Conservation (phyloP, 2,329 filamentous ascomycete species). For the Ophiostoma novo-ulmi region DNA sequence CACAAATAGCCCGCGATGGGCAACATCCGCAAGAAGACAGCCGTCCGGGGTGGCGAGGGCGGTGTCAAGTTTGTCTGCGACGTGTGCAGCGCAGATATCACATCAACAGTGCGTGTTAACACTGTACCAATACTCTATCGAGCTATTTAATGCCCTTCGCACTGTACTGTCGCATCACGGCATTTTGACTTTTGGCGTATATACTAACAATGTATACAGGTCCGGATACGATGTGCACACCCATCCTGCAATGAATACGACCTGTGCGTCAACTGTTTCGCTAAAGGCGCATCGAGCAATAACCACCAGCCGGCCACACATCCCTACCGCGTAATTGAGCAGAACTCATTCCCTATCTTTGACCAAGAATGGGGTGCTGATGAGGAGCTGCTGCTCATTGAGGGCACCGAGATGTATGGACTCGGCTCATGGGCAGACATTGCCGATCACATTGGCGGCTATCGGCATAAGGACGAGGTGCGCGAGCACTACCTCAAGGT, state of each 20-base stretch:
- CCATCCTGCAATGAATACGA: conserved; percentile 86
- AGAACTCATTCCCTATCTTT: conserved; percentile 97
- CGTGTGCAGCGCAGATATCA: conserved; percentile 93
- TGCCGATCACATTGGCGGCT: conserved; percentile 95
- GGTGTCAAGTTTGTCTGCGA: conserved; percentile 97
- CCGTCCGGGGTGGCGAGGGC: conserved; percentile 75
- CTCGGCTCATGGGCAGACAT: conserved; percentile 97
- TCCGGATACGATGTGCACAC: conserved; percentile 89
- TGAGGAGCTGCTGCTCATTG: conserved; percentile 86
- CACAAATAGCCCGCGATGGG: conserved; percentile 56
- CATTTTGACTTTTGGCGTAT: background rate
- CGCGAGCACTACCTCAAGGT: conserved; percentile 87
- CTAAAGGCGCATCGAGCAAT: conserved; percentile 71
- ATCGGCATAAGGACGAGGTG: conserved; percentile 90
- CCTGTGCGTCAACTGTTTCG: conserved; percentile 92
- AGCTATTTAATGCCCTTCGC: background rate
- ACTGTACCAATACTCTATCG: background rate
- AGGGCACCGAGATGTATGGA: conserved; percentile 94
- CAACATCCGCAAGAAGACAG: conserved; percentile 93
- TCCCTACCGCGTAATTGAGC: conserved; percentile 89
- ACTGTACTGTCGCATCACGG: conserved; percentile 12
- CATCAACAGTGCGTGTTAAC: conserved; percentile 61
- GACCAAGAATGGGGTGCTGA: conserved; percentile 94
- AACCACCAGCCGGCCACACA: conserved; percentile 84
- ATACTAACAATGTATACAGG: conserved; percentile 45